phyloP scores from a whole-genome alignment of 2,329 filamentous ascomycete species.

The Cytospora leucostoma region DNA sequence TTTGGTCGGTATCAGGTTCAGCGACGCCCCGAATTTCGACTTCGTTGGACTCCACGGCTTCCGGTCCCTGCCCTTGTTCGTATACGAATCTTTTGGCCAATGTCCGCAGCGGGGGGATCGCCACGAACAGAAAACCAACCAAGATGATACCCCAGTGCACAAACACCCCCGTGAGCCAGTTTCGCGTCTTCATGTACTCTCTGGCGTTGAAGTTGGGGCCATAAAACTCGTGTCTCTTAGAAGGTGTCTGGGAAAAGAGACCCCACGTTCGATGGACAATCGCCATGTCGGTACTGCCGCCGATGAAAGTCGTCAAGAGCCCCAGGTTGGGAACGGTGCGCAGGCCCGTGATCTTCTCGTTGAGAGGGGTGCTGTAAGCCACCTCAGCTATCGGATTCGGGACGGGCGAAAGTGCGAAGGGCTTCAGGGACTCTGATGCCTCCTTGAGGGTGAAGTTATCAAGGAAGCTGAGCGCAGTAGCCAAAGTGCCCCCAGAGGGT shows the following conservation, averaged over 20 bases:
- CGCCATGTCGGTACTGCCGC: conserved; percentile 51
- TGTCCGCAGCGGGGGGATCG: conserved; percentile 48
- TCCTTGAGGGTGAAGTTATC: conserved; percentile 54
- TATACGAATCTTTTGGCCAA: conserved; percentile 47
- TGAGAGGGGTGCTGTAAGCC: conserved; percentile 39
- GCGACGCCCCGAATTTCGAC: conserved; percentile 67
- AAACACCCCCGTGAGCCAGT: conserved; percentile 51
- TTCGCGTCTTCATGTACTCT: conserved; percentile 55
- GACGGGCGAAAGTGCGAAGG: conserved; percentile 61
- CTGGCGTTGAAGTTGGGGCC: conserved; percentile 62
- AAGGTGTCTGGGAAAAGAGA: conserved; percentile 50
- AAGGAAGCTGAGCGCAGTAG: conserved; percentile 63
- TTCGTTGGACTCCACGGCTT: conserved; percentile 53
- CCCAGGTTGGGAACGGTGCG: conserved; percentile 54
- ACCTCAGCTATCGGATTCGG: conserved; percentile 42
- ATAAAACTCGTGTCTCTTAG: conserved; percentile 51
- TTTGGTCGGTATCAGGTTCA: conserved; percentile 52
- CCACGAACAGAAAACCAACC: conserved; percentile 46
- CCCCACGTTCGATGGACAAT: conserved; percentile 66
- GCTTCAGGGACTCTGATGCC: conserved; percentile 46
- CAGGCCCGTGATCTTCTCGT: conserved; percentile 53
- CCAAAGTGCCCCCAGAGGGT: conserved; percentile 68
- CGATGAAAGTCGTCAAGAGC: conserved; percentile 55
- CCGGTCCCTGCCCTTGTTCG: conserved; percentile 58
- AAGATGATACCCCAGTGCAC: conserved; percentile 52